Base-by-base conservation (phyloP, 306 rosid species). In the Spatholobus suberectus region DNA sequence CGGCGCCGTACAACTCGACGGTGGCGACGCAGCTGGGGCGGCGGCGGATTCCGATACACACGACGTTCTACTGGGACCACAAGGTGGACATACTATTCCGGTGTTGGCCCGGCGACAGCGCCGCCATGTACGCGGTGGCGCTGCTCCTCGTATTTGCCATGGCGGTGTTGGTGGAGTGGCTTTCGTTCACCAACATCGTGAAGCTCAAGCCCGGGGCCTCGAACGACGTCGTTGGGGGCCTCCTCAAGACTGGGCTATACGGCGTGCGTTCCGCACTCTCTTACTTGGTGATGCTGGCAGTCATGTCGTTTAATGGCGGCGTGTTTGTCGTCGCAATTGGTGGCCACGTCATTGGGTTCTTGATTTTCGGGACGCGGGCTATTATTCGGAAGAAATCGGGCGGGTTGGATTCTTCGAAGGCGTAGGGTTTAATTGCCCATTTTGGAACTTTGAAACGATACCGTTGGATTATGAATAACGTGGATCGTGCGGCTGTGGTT, bases 221-320 rank as follows among this genome's bases (percentile, higher is more conserved):
- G 9, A 68, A 85, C 51, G 77, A 49, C 72, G 75, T 89, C 35
- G 66, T 49, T 20, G 82, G 44, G 43, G 83, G 82, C 0, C 79
- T 86, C 2, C 20, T 86, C 3, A 87, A 74, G 72, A 86, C 94
- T 13, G 85, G 88, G 46, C 20, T 91, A 26, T 85, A 93, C 61
- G 87, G 88, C 7, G 69, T 87, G 17, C 91, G 92, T 71, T 66
- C 85, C 0, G 92, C 75, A 5, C 70, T 90, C n/a, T 74, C 85
- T 34, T 93, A 93, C 70, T 65, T 89, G 90, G 89, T 91, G 26
- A 90, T 90, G 96, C 85, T 91, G 24, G 82, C 96, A 0, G 92
- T 89, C 15, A 91, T 93, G 94, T 91, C 97, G 67, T 91, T 91
- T 85, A 93, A 93, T 29, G 85, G 89, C 0, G 94, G 96, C 4